Evolutionary conservation across 345 rosid genomes (phyloP).

Genomic region (Dipteronia dyeriana): DNA sequence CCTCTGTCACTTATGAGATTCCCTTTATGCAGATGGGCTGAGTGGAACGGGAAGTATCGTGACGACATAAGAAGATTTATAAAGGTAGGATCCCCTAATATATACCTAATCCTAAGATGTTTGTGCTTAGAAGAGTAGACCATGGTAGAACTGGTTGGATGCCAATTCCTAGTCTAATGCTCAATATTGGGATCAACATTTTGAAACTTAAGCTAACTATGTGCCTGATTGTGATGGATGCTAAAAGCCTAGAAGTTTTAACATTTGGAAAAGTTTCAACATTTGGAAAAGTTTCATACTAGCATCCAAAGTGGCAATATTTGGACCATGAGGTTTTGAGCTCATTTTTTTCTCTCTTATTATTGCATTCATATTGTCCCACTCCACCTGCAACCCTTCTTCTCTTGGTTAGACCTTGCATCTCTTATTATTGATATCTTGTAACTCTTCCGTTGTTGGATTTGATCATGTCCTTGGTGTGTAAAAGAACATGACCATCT

Average conservation of each 20-base stretch:
- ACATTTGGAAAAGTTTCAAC: background rate
- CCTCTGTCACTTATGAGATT: constrained; percentile 16
- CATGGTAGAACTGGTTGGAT: constrained; percentile 1
- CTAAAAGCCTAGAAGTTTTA: background rate
- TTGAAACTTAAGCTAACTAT: background rate
- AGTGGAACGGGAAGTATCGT: constrained; percentile 97
- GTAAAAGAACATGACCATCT: background rate
- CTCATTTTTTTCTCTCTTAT: background rate
- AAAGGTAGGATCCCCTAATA: constrained; percentile 49
- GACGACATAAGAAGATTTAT: constrained; percentile 83
- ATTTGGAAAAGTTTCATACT: background rate
- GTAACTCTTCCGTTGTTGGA: no score
- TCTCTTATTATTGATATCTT: no score
- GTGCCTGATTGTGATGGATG: background rate
- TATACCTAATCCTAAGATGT: background rate
- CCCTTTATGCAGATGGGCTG: constrained; percentile 78
- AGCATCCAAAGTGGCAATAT: background rate
- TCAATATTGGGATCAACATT: background rate
- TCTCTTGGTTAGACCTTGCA: background rate
- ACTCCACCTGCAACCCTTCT: background rate
- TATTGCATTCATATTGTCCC: background rate
- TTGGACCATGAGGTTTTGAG: background rate
- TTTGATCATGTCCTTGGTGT: background rate
- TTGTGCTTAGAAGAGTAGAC: background rate
- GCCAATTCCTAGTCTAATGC: constrained; percentile 3